Conservation (phyloP, 345 rosid genomes). For the Euphorbia tirucalli region DNA sequence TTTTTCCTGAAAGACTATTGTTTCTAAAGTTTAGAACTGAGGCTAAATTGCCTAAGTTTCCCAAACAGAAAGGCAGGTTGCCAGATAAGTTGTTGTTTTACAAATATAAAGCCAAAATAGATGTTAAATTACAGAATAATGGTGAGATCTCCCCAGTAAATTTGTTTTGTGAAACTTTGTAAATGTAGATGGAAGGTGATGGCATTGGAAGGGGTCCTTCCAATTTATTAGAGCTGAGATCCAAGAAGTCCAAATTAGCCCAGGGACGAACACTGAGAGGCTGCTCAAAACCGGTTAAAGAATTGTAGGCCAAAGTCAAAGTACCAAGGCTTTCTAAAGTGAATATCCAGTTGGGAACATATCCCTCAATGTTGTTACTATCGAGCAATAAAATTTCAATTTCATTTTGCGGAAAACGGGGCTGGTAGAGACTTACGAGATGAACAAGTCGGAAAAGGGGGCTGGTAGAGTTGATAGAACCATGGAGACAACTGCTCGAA, state of each 20-base stretch:
- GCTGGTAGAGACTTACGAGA: constrained; percentile 15
- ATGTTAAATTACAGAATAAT: constrained; percentile 1
- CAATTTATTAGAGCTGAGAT: constrained; percentile 5
- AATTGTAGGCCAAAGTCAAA: constrained; percentile 12
- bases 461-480: constrained; percentile 20
- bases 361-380: constrained; percentile 18
- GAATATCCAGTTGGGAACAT: constrained; percentile 6
- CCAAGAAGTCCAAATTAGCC: not conserved
- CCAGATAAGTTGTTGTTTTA: not conserved
- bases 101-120: not conserved
- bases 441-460: constrained; percentile 19
- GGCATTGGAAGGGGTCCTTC: constrained; percentile 11
- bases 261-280: not conserved
- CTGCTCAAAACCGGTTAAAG: constrained; percentile 14
- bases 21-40: not conserved
- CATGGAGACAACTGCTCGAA: constrained; percentile 16
- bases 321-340: not conserved
- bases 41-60: not conserved
- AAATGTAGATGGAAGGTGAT: not conserved
- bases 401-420: constrained; percentile 15
- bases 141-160: not conserved
- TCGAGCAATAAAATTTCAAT: constrained; percentile 11
- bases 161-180: not conserved
- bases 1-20: not conserved
- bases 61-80: not conserved